A percentile compares a stretch with the other conserved stretches of the same genome.
These are phyloP conservation scores for Glycine soja DNA, from an alignment of 306 rosid species.

Conservation along the genomic window DNA sequence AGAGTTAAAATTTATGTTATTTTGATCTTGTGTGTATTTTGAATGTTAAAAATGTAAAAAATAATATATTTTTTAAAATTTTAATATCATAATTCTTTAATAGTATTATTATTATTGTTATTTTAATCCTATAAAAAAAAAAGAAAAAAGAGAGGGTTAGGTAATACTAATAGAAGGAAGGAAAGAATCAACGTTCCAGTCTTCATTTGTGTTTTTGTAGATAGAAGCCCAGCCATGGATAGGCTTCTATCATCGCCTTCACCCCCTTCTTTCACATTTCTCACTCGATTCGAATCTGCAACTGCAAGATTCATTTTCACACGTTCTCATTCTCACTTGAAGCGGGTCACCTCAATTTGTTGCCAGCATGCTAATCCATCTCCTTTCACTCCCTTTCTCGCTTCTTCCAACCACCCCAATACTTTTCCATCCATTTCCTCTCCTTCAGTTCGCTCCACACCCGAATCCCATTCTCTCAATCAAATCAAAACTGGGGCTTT, in stretches of 20 bases:
- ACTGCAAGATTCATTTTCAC: constrained; percentile 53
- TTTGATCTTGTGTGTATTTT: too few species aligned
- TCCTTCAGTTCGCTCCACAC: constrained; percentile 36
- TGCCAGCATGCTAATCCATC: constrained; percentile 55
- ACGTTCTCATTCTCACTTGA: constrained; percentile 34
- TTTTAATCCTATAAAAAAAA: too few species aligned
- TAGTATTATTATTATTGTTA: too few species aligned
- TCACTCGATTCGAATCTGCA: constrained; percentile 47
- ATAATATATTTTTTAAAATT: too few species aligned
- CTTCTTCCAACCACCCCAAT: constrained; percentile 46
- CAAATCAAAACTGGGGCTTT: constrained; percentile 53
- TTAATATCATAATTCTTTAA: too few species aligned
- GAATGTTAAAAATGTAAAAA: too few species aligned
- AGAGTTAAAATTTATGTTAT: too few species aligned
- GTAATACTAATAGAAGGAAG: neutral
- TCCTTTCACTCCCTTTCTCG: constrained; percentile 35
- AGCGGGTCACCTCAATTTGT: constrained; percentile 44
- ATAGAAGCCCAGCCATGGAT: constrained; percentile 64
- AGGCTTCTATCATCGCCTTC: constrained; percentile 78
- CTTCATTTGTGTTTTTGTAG: constrained; percentile 37
- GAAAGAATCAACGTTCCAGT: neutral
- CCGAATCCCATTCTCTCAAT: constrained; percentile 48
- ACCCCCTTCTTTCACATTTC: constrained; percentile 46
- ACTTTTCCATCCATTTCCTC: constrained; percentile 38
- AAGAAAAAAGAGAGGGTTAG: constrained; percentile 5